These are phyloP conservation scores for Cercospora nicotianae DNA, from an alignment of 2,329 filamentous ascomycete species.

Conservation along the genomic window DNA sequence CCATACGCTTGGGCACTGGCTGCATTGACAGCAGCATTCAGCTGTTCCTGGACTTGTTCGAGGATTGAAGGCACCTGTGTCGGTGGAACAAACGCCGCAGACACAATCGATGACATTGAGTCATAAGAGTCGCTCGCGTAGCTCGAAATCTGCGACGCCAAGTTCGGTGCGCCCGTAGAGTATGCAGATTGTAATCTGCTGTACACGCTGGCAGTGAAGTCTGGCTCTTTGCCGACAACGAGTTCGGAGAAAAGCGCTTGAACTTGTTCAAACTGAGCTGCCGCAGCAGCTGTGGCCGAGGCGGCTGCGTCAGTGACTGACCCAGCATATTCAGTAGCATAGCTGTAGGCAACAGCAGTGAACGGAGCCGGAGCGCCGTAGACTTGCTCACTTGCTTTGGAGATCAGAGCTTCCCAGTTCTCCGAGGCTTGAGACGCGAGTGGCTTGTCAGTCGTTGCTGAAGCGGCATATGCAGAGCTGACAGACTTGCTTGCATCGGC, in stretches of 20 bases:
- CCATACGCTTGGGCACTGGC: conserved; percentile 61
- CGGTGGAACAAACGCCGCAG: conserved; percentile 57
- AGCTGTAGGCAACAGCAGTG: conserved; percentile 49
- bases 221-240: conserved; percentile 72
- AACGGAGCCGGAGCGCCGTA: conserved; percentile 64
- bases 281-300: conserved; percentile 60
- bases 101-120: conserved; percentile 49
- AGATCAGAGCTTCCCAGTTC: conserved; percentile 64
- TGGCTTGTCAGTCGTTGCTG: conserved; percentile 53
- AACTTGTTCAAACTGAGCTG: conserved; percentile 67
- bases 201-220: conserved; percentile 79
- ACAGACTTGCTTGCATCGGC: conserved; percentile 49
- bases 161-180: conserved; percentile 62
- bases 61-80: conserved; percentile 60
- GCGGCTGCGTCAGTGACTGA: conserved; percentile 64
- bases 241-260: conserved; percentile 74
- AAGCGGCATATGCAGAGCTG: conserved; percentile 48
- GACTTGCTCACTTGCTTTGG: conserved; percentile 66
- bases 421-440: conserved; percentile 57
- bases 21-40: conserved; percentile 60
- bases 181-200: conserved; percentile 70
- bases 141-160: conserved; percentile 55
- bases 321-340: conserved; percentile 59
- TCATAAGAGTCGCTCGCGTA: conserved; percentile 51
- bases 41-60: conserved; percentile 56